A percentile compares a stretch with the other conserved stretches of the same genome.
Conservation (phyloP, 495 filamentous ascomycete genomes). For the Pyrenula massariospora region DNA sequence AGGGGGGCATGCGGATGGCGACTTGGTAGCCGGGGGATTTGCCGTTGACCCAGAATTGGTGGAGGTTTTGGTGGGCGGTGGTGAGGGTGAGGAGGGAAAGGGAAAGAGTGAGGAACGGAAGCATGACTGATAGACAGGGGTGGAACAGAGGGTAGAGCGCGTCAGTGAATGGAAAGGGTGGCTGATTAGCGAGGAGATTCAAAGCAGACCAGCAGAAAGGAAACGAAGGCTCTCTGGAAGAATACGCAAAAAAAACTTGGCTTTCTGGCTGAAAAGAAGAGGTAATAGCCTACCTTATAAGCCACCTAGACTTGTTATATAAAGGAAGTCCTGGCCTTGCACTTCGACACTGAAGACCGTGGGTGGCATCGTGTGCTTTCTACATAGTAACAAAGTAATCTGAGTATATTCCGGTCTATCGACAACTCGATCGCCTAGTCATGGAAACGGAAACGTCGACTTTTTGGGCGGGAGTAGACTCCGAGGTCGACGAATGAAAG, state of each 20-base stretch:
- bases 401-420: no score
- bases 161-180: no score
- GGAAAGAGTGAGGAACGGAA: neutral
- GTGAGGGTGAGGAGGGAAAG: constrained; percentile 9
- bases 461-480: neutral
- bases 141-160: no score
- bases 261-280: neutral
- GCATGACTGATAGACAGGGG: no score
- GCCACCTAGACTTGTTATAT: neutral
- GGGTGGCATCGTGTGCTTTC: neutral
- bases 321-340: neutral
- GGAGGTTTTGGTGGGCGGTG: constrained; percentile 24
- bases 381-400: no score
- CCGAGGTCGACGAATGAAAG: neutral
- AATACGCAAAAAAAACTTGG: neutral
- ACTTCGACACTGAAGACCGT: neutral
- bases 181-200: neutral
- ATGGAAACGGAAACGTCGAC: neutral
- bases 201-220: neutral
- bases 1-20: constrained; percentile 22
- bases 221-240: neutral
- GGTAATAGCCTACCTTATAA: neutral
- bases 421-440: neutral
- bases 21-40: constrained; percentile 22
- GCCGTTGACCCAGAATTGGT: constrained; percentile 26